These are phyloP conservation scores for Pseudomonodictys pantanalensis DNA, from an alignment of 495 filamentous ascomycete genomes.

Conservation along the genomic window DNA sequence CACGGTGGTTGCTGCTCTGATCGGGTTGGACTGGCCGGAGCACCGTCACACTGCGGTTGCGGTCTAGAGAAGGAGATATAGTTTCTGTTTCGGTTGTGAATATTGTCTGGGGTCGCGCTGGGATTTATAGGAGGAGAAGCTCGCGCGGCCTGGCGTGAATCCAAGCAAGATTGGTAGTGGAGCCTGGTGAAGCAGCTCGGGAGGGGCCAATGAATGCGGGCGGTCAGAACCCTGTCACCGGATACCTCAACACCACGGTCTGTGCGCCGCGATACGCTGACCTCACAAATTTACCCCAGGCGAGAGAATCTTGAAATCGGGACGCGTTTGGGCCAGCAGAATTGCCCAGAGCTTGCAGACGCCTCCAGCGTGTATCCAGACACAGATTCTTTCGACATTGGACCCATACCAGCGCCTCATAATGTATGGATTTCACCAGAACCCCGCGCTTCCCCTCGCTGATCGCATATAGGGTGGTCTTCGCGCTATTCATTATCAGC, in stretches of 20 bases:
- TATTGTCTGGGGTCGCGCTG: not conserved
- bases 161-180: not conserved
- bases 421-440: too few relatives aligned
- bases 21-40: not conserved
- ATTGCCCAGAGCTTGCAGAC: too few relatives aligned
- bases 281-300: too few relatives aligned
- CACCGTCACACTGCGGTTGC: too few relatives aligned
- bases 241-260: conserved; percentile 10
- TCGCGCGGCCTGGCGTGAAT: not conserved
- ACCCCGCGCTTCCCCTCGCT: conserved; percentile 1
- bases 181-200: not conserved
- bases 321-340: too few relatives aligned
- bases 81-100: not conserved
- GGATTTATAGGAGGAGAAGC: not conserved
- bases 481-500: conserved; percentile 94
- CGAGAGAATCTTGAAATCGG: too few relatives aligned
- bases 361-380: too few relatives aligned
- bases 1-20: not conserved
- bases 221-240: conserved; percentile 2
- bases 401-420: too few relatives aligned
- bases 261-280: conserved; percentile 5
- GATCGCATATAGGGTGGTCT: conserved; percentile 67
- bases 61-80: not conserved
- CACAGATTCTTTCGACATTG: too few relatives aligned
- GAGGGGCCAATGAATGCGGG: not conserved